These are phyloP conservation scores for Beauveria sp. DNA, from an alignment of 2,329 filamentous ascomycete genomes.

Conservation along the genomic window DNA sequence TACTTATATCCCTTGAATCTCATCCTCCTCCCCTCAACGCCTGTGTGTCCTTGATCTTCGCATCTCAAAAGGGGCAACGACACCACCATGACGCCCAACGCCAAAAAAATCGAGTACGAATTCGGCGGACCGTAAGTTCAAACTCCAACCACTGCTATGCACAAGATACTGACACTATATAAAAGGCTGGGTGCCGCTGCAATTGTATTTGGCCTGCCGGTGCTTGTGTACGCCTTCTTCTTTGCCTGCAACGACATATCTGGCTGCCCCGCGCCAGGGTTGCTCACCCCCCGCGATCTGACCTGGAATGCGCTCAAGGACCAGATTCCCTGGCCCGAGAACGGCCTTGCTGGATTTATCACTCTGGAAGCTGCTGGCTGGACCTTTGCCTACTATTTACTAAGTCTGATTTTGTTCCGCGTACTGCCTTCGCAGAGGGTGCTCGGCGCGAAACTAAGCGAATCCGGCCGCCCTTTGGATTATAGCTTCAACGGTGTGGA, in stretches of 20 bases:
- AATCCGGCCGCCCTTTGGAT: constrained; percentile 57
- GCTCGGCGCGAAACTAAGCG: constrained; percentile 59
- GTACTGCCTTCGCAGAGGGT: constrained; percentile 63
- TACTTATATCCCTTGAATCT: neutral
- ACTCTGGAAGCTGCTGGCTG: constrained; percentile 59
- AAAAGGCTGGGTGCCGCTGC: constrained; percentile 60
- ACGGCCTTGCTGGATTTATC: constrained; percentile 59
- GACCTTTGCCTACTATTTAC: constrained; percentile 65
- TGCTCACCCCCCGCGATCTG: constrained; percentile 60
- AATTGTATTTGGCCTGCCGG: constrained; percentile 69
- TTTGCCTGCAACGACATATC: constrained; percentile 84
- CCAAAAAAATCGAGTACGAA: constrained; percentile 16
- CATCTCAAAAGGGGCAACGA: neutral
- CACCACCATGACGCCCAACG: constrained; percentile 24
- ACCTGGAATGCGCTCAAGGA: constrained; percentile 60
- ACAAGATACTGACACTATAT: neutral
- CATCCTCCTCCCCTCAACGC: too few species aligned
- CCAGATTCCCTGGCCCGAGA: constrained; percentile 67
- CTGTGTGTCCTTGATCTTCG: neutral
- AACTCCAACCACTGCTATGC: neutral
- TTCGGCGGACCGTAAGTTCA: constrained; percentile 10
- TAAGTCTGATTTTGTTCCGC: constrained; percentile 64
- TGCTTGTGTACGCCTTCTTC: constrained; percentile 64
- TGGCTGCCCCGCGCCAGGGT: constrained; percentile 74
- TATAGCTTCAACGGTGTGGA: constrained; percentile 67